Evolutionary conservation across 2,329 filamentous ascomycete genomes (phyloP).

Genomic region (Aspergillus phoenicis): DNA sequence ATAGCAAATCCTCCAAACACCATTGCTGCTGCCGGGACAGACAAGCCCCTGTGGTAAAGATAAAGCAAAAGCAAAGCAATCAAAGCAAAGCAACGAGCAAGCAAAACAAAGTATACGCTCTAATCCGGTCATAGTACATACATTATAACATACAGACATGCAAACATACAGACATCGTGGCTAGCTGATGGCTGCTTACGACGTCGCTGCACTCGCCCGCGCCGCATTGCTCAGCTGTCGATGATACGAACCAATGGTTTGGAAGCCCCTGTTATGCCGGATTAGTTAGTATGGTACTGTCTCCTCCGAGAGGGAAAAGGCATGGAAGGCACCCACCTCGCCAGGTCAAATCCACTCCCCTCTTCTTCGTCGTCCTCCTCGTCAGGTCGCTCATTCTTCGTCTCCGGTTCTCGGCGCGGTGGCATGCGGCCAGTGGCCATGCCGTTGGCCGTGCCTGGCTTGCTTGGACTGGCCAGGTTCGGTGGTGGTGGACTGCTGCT

Average conservation of each 20-base stretch:
- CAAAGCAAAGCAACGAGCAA: too few relatives aligned
- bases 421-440: constrained; percentile 33
- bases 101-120: not conserved
- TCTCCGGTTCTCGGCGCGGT: constrained; percentile 37
- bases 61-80: too few relatives aligned
- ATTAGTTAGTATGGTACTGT: constrained; percentile 6
- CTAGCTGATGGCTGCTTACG: constrained; percentile 6
- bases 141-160: constrained; percentile 5
- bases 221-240: constrained; percentile 45
- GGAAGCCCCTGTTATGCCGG: constrained; percentile 43
- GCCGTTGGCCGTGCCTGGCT: constrained; percentile 40
- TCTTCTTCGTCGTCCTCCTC: constrained; percentile 42
- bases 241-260: constrained; percentile 52
- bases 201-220: constrained; percentile 37
- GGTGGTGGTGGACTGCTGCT: constrained; percentile 53
- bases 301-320: not conserved
- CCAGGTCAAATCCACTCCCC: constrained; percentile 50
- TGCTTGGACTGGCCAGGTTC: constrained; percentile 49
- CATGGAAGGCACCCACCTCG: constrained; percentile 39
- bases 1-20: too few relatives aligned
- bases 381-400: constrained; percentile 29
- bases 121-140: constrained; percentile 1
- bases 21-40: too few relatives aligned
- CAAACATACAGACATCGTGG: constrained; percentile 1
- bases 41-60: too few relatives aligned